These are phyloP conservation scores for Zygotorulaspora sp. DNA, from an alignment of 805 yeast species.

Conservation along the genomic window DNA sequence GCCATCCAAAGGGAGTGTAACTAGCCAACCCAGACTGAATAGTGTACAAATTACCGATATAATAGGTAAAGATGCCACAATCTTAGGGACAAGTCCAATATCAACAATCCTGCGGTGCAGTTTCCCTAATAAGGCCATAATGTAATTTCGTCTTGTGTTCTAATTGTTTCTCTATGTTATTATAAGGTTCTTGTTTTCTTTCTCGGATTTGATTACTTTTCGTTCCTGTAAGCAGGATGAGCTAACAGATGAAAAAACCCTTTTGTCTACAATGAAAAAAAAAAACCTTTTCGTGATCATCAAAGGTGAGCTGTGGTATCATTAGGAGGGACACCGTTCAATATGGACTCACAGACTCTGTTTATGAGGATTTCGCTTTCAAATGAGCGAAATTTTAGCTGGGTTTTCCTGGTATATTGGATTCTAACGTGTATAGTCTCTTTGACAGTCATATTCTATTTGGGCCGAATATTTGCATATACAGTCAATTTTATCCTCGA, in stretches of 20 bases:
- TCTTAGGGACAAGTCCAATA: slow-evolving; percentile 44
- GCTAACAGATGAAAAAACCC: too few species aligned
- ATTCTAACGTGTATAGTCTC: slow-evolving; percentile 58
- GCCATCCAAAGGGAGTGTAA: slow-evolving; percentile 66
- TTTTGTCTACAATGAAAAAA: background rate
- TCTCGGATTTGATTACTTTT: background rate
- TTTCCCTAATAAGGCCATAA: slow-evolving; percentile 27
- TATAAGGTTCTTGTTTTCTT: background rate
- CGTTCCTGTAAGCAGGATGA: background rate
- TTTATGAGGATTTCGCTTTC: slow-evolving; percentile 34
- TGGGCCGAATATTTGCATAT: slow-evolving; percentile 67
- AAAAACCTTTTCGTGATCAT: background rate
- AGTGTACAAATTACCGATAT: slow-evolving; percentile 42
- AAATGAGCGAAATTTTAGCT: slow-evolving; percentile 37
- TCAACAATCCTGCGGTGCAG: slow-evolving; percentile 42
- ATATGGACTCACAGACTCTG: slow-evolving; percentile 28
- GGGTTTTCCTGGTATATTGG: slow-evolving; percentile 88
- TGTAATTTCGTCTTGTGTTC: background rate
- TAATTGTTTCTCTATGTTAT: background rate
- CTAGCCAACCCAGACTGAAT: slow-evolving; percentile 54
- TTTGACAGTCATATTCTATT: slow-evolving; percentile 65
- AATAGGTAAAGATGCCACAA: slow-evolving; percentile 41
- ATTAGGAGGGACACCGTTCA: background rate
- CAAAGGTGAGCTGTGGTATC: too few species aligned
- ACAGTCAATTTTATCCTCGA: slow-evolving; percentile 48